Evolutionary conservation across 305 asterid genomes (phyloP), one percentile per base, ranked within the genome.

Genomic region (Solanum chacoense): DNA sequence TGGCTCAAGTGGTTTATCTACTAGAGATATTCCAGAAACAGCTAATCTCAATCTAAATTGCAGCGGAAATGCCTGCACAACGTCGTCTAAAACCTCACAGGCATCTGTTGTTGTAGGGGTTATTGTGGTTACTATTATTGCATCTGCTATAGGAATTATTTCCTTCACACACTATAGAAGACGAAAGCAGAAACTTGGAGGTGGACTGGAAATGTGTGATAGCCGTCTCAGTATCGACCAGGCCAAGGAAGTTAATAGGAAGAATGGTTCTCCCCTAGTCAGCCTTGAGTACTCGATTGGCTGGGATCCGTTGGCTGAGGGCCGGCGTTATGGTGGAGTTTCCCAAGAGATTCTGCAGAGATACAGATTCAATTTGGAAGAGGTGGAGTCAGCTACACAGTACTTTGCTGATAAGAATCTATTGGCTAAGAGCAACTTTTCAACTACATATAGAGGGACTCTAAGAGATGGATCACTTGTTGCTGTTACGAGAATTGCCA

Each of bases 231-330:
- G 94, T 87, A 89, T 92, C 1, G 96, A 94, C 85, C 91, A 90
- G 11, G 89, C 92, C 74, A 94, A 92, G 90, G 94, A 94, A 29
- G 84, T 83, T 8, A 85, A 91, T 24, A 90, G 93, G 88, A 94
- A 95, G 88, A 95, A 91, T 69, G 98, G 98, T 75, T 97, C 99
- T 38, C 99, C 99, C 3, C 95, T 97, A 4, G 93, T 94, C 71
- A 97, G 97, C 91, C 97, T 97, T 5, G 99, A 97, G 88, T 97
- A 97, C 91, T 91, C 98, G 2, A 95, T 88, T 4, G 98, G 98
- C 9, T 97, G 99, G 99, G 99, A 97, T 89, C 98, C 98, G 4
- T 85, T 96, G 73, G 96, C 96, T 3, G 98, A 96, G 92, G 98
- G 93, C 36, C 94, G 96, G 14, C 90, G 95, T 6, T 94, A 93